Conservation (phyloP, 257 asterid genomes). For the Cinchona pubescens region DNA sequence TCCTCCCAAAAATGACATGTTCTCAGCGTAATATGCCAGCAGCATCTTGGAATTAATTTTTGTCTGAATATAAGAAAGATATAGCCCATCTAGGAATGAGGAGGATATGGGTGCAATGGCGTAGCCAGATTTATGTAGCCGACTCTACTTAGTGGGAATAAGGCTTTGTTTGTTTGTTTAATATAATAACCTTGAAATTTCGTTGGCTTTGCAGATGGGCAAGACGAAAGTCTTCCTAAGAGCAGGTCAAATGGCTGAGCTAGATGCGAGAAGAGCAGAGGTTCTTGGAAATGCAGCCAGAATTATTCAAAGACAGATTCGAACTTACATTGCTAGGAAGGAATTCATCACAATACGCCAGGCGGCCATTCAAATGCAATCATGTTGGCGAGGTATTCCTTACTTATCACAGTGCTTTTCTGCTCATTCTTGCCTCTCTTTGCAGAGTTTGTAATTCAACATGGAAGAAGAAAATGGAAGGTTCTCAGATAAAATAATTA, state of each 20-base stretch:
- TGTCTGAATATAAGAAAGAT: conserved; percentile 11
- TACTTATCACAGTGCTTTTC: neutral
- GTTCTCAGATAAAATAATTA: neutral
- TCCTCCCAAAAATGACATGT: neutral
- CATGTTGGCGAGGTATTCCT: conserved; percentile 77
- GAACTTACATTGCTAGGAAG: conserved; percentile 68
- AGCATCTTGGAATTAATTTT: conserved; percentile 11
- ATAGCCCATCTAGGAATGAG: neutral
- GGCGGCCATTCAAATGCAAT: conserved; percentile 66
- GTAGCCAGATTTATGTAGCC: no score
- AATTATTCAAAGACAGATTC: conserved; percentile 81
- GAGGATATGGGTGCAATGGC: no score
- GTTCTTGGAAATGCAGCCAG: conserved; percentile 72
- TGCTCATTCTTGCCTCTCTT: neutral
- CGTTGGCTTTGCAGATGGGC: conserved; percentile 57
- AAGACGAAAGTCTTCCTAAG: conserved; percentile 89
- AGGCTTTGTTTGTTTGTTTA: no score
- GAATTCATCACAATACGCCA: conserved; percentile 62
- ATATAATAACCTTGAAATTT: conserved; percentile 1
- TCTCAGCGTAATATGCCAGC: neutral
- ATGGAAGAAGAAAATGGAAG: conserved; percentile 1
- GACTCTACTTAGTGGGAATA: no score
- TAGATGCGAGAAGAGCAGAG: conserved; percentile 92
- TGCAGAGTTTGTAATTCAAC: neutral
- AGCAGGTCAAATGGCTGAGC: conserved; percentile 98